phyloP scores from a whole-genome alignment of 768 basidiomycete genomes.

The Lactifluus subvellereus region DNA sequence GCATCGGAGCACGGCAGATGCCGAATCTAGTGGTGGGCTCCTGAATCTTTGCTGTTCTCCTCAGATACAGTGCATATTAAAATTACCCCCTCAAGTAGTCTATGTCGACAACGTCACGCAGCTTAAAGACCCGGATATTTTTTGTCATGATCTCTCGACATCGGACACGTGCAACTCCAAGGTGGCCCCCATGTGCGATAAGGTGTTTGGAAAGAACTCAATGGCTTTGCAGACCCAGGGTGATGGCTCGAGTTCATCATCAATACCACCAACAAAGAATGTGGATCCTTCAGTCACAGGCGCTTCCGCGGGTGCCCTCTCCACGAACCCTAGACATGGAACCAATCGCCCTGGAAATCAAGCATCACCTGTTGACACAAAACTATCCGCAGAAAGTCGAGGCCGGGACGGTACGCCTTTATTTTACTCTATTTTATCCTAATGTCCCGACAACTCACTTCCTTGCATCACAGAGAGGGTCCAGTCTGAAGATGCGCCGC shows the following conservation, averaged over 20 bases:
- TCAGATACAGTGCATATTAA: background rate
- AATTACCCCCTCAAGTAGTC: constrained; percentile 32
- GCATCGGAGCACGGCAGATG: constrained; percentile 62
- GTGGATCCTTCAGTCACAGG: constrained; percentile 58
- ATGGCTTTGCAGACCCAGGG: constrained; percentile 43
- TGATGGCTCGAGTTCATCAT: constrained; percentile 41
- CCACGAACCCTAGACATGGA: constrained; percentile 21
- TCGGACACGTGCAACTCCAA: constrained; percentile 28
- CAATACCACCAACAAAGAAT: constrained; percentile 53
- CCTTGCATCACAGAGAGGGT: constrained; percentile 29
- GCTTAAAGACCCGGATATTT: constrained; percentile 61
- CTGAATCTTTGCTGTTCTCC: background rate
- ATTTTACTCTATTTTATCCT: background rate
- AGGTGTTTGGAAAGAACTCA: background rate
- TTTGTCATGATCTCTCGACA: constrained; percentile 47
- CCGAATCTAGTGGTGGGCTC: constrained; percentile 61
- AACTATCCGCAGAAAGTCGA: background rate
- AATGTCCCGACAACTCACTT: background rate
- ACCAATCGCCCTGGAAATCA: constrained; percentile 11
- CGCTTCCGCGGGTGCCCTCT: constrained; percentile 37
- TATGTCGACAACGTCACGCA: constrained; percentile 65
- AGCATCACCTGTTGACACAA: background rate
- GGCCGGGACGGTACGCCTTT: no score
- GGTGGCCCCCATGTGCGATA: background rate
- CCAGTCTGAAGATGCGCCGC: constrained; percentile 57